Conservation (phyloP, 169 alveolate genomes). For the Plasmodium reichenowi region DNA sequence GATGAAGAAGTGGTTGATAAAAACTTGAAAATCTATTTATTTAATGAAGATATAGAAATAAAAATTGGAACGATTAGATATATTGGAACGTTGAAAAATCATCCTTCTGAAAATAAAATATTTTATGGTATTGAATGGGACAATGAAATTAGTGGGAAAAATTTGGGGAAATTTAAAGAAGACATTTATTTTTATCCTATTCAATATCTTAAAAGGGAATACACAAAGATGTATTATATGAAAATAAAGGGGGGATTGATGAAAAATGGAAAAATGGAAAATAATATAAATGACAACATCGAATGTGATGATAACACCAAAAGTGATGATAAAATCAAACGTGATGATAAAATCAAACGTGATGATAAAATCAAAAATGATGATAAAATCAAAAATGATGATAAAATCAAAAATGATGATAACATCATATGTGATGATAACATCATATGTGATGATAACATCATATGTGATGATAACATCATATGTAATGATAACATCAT, state of each 20-base stretch:
- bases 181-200: conserved; percentile 43
- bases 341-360: neutral
- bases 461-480: neutral
- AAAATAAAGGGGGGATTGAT: neutral
- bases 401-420: neutral
- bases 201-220: conserved; percentile 20
- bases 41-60: conserved; percentile 45
- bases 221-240: conserved; percentile 13
- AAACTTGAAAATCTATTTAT: conserved; percentile 42
- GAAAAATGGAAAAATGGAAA: neutral
- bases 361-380: neutral
- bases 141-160: conserved; percentile 35
- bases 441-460: no score
- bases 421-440: neutral
- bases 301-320: neutral
- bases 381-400: no score
- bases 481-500: neutral
- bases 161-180: conserved; percentile 25
- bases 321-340: neutral
- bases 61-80: conserved; percentile 70
- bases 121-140: conserved; percentile 73
- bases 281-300: neutral
- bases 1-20: conserved; percentile 34
- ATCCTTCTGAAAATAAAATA: conserved; percentile 13
- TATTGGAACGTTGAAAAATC: conserved; percentile 63